Conservation (phyloP, 176 grass and related monocot species). For the Oryza rufipogon region DNA sequence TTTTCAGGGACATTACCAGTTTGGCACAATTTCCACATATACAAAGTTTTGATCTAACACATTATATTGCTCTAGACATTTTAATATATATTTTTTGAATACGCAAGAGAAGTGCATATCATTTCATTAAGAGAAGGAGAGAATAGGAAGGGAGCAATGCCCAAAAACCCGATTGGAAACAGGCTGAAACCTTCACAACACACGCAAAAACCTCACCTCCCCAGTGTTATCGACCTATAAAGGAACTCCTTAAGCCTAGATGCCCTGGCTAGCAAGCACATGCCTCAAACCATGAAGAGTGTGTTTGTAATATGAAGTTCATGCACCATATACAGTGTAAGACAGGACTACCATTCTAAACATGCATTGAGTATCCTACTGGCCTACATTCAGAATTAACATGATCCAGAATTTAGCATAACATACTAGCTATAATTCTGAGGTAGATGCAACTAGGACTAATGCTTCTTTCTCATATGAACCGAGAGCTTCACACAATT, state of each 20-base stretch:
- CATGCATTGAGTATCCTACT: not conserved
- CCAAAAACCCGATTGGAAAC: too few species aligned
- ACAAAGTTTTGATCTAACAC: conserved; percentile 21
- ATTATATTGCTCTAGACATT: not conserved
- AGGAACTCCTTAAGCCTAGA: too few species aligned
- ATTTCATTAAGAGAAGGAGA: too few species aligned
- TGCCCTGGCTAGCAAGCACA: not conserved
- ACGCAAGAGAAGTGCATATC: too few species aligned
- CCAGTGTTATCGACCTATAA: too few species aligned
- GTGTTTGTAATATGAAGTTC: conserved; percentile 7
- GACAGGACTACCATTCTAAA: conserved; percentile 34
- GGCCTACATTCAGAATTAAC: conserved; percentile 25
- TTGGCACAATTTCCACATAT: conserved; percentile 1
- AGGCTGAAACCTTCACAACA: too few species aligned
- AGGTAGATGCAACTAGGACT: conserved; percentile 5
- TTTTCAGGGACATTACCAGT: conserved; percentile 14
- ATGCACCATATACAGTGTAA: not conserved
- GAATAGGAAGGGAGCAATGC: too few species aligned
- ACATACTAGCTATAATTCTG: not conserved
- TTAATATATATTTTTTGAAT: not conserved
- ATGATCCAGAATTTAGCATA: conserved; percentile 6
- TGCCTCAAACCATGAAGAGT: not conserved
- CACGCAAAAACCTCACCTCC: too few species aligned
- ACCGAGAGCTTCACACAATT: not conserved
- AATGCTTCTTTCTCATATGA: not conserved